Conservation (phyloP, 306 rosid species). For the Mucuna pruriens region DNA sequence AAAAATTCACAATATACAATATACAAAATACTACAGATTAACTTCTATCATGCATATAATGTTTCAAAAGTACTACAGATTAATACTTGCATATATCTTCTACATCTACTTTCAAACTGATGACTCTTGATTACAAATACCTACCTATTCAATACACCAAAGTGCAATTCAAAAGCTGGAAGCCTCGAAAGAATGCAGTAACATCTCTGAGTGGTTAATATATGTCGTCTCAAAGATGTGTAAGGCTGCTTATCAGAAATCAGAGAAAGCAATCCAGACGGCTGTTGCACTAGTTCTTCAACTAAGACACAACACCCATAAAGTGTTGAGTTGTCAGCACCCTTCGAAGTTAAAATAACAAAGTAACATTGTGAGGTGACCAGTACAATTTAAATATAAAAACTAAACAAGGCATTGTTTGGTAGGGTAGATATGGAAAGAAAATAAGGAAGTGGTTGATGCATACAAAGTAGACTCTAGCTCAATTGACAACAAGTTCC, state of each 20-base stretch:
- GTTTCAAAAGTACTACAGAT: neutral
- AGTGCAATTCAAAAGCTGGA: constrained; percentile 92
- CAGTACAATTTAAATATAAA: neutral
- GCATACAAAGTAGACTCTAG: constrained; percentile 8
- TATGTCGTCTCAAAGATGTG: constrained; percentile 72
- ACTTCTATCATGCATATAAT: too few relatives aligned
- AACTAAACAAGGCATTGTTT: neutral
- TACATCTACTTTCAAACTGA: constrained; percentile 2
- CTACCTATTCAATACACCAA: constrained; percentile 92
- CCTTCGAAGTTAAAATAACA: constrained; percentile 52
- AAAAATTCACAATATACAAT: neutral
- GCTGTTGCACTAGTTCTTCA: constrained; percentile 91
- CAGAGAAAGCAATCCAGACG: constrained; percentile 86
- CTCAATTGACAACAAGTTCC: neutral
- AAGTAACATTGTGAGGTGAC: constrained; percentile 12
- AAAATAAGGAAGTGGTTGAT: constrained; percentile 3
- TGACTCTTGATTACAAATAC: constrained; percentile 33
- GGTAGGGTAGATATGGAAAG: neutral
- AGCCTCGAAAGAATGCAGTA: constrained; percentile 94
- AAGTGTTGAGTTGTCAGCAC: constrained; percentile 88
- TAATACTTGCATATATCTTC: neutral
- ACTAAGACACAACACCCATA: constrained; percentile 97
- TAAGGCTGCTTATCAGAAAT: constrained; percentile 65
- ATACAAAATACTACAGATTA: neutral
- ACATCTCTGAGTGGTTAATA: constrained; percentile 89